Base-by-base conservation (phyloP, 345 rosid species). In the Xanthoceras sorbifolium region DNA sequence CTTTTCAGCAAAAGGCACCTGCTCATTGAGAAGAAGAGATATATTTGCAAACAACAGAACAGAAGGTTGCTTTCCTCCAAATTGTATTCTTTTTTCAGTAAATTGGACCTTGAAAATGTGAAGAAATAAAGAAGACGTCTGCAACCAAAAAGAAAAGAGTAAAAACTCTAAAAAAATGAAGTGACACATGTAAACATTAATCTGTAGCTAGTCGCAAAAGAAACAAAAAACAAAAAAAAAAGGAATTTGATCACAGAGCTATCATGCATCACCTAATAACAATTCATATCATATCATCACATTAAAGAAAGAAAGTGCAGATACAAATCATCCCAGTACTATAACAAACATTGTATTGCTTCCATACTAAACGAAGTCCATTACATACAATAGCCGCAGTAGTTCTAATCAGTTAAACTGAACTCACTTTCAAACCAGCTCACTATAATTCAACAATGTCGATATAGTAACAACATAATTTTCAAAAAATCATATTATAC, bases 71-170 rank as follows among this genome's bases (percentile, higher is more conserved):
- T 88, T 93, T 85, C 90, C 97, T 69, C 97, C 95, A 29, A 84
- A 71, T 71, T 84, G 90, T 77, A 92, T 67, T 78, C 79, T 86
- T 78, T 83, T 92, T 76, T 93, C 99, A 3, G 91, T 78, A 82
- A 90, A 90, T 72, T 90, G 94, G 46, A 93, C 83, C 84, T 93
- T 96, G 86, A 89, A 93, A 72, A 96, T 88, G 77, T 93, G 94
- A 77, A 96, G 93, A 80, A 81, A 93, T 72, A 92, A 87, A 40
- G 97, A 88, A 4, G 97, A 82, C n/a, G 98, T 96, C 99, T 96
- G 97, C 90, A 85, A 78, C 20, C 12, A 60, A 77, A 22, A 44
- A 28, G 44, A 73, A 44, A 42, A 46, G 17, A 38, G 1, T 11
- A 71, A 9, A 46, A 44, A 61, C 4, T 36, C 20, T 8, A 23